A percentile compares a stretch with the other conserved stretches of the same genome.
phyloP scores from a whole-genome alignment of 768 basidiomycete genomes.

The Rubroboletus pulcherrimus region DNA sequence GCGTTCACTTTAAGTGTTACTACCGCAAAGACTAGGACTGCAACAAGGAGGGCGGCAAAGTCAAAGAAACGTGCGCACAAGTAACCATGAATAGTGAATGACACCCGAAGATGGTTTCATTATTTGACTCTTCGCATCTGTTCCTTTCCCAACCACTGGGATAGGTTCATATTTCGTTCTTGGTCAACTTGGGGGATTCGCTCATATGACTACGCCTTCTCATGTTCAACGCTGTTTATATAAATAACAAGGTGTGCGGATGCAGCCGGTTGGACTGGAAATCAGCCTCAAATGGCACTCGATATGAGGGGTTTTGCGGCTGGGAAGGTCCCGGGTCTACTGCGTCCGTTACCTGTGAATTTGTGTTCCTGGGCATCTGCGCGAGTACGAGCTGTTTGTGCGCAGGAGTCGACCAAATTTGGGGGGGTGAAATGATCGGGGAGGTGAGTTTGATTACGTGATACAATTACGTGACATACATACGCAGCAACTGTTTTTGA shows the following conservation, averaged over 20 bases:
- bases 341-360: neutral
- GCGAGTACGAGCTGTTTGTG: too few species aligned
- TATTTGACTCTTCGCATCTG: neutral
- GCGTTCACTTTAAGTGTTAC: neutral
- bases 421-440: constrained; percentile 20
- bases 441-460: constrained; percentile 21
- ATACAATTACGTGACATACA: constrained; percentile 28
- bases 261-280: too few species aligned
- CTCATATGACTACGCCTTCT: neutral
- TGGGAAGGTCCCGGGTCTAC: constrained; percentile 5
- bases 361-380: neutral
- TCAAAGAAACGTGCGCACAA: neutral
- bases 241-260: neutral
- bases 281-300: too few species aligned
- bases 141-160: neutral
- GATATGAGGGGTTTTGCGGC: neutral
- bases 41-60: neutral
- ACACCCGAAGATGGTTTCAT: neutral
- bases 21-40: neutral
- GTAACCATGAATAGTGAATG: neutral
- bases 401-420: neutral
- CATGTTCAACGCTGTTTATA: too few species aligned
- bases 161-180: neutral
- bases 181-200: neutral
- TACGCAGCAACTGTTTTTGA: constrained; percentile 33